These are phyloP conservation scores for Arthrinium phaeospermum DNA, from an alignment of 2,329 filamentous ascomycete genomes.

Conservation along the genomic window DNA sequence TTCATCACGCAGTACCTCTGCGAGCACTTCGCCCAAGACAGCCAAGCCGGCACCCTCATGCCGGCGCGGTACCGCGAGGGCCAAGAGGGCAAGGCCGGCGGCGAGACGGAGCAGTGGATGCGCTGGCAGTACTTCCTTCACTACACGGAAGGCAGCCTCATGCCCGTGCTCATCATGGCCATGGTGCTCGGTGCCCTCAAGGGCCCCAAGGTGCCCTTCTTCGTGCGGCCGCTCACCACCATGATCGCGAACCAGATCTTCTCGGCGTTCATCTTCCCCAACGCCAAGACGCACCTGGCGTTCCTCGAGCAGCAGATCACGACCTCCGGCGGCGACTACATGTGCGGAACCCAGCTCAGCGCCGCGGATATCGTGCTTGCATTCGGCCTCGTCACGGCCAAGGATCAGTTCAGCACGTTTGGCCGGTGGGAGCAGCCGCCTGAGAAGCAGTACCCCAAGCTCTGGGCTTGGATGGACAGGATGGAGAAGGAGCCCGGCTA, in stretches of 20 bases:
- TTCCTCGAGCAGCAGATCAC: slow-evolving; percentile 57
- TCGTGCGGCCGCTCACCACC: slow-evolving; percentile 57
- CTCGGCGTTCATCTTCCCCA: slow-evolving; percentile 51
- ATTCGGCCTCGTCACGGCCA: slow-evolving; percentile 55
- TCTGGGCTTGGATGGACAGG: slow-evolving; percentile 53
- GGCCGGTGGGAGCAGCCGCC: slow-evolving; percentile 50
- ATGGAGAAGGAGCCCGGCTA: slow-evolving; percentile 56
- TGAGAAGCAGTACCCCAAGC: slow-evolving; percentile 47
- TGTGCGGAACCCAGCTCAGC: slow-evolving; percentile 56
- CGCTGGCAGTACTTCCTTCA: slow-evolving; percentile 75
- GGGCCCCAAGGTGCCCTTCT: slow-evolving; percentile 54
- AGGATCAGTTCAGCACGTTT: slow-evolving; percentile 45
- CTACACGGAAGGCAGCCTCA: slow-evolving; percentile 84
- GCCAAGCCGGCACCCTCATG: slow-evolving; percentile 49
- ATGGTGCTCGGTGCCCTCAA: slow-evolving; percentile 44
- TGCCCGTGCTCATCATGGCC: slow-evolving; percentile 33
- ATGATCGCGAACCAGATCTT: slow-evolving; percentile 51
- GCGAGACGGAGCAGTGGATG: slow-evolving; percentile 66
- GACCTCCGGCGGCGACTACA: slow-evolving; percentile 51
- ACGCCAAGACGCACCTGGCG: slow-evolving; percentile 52
- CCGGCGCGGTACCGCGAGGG: slow-evolving; percentile 62
- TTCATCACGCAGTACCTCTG: slow-evolving; percentile 82
- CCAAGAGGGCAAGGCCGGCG: slow-evolving; percentile 61
- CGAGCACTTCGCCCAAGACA: slow-evolving; percentile 60
- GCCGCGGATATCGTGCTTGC: slow-evolving; percentile 61